Conservation (phyloP, 192 early-diverging fungal species). For the Endogone sp. region DNA sequence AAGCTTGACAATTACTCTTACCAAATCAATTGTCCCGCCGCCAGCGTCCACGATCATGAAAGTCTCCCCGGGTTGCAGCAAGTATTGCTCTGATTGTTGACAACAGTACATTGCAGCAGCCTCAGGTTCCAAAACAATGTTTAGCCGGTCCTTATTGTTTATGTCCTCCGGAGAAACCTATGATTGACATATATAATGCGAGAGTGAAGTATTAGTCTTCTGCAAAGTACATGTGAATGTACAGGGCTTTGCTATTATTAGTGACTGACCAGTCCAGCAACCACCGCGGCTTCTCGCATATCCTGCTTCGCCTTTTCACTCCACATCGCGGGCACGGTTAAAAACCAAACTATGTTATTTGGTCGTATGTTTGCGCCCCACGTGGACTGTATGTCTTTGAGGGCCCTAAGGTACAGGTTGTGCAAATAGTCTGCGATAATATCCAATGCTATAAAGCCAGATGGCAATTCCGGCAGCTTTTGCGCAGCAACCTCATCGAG, state of each 20-base stretch:
- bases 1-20: no score
- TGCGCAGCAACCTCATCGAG: neutral
- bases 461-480: neutral
- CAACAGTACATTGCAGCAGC: conserved; percentile 30
- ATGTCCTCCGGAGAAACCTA: no score
- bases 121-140: conserved; percentile 18
- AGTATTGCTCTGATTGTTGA: conserved; percentile 19
- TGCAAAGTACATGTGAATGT: no score
- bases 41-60: conserved; percentile 46
- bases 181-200: no score
- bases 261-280: conserved; percentile 31
- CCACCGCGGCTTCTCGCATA: conserved; percentile 26
- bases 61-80: conserved; percentile 31
- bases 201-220: no score
- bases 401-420: neutral
- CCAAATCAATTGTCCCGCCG: conserved; percentile 43
- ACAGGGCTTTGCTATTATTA: no score
- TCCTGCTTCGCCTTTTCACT: conserved; percentile 30
- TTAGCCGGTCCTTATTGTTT: no score
- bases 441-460: neutral
- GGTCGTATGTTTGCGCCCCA: neutral
- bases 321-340: conserved; percentile 28
- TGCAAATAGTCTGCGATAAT: conserved; percentile 1
- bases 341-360: neutral
- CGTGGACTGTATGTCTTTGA: neutral